Conservation (phyloP, 139 green algal genomes). For the Closterium sp. region DNA sequence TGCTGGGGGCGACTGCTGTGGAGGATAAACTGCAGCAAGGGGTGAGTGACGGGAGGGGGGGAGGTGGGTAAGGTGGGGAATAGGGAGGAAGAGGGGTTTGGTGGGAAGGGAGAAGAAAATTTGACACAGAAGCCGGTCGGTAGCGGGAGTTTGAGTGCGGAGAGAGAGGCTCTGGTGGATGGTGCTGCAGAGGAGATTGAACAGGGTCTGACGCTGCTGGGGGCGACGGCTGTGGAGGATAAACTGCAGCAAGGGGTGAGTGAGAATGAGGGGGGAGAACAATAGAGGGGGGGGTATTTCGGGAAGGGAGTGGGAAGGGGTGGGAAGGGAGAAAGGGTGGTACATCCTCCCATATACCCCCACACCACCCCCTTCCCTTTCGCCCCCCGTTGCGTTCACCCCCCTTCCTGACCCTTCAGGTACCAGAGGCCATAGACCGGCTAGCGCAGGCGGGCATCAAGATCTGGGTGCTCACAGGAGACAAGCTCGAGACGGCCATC, state of each 20-base stretch:
- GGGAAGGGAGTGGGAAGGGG: too few species aligned
- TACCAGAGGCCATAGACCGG: slow-evolving; percentile 83
- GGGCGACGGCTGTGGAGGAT: slow-evolving; percentile 96
- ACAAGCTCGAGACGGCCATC: slow-evolving; percentile 74
- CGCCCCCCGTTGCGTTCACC: not conserved
- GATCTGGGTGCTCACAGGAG: slow-evolving; percentile 69
- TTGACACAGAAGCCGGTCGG: not conserved
- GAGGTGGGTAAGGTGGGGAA: not conserved
- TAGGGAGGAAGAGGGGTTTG: not conserved
- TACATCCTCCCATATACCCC: not conserved
- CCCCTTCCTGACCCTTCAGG: slow-evolving; percentile 36
- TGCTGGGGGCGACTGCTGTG: slow-evolving; percentile 93
- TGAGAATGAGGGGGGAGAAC: too few species aligned
- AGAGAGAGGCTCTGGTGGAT: slow-evolving; percentile 64
- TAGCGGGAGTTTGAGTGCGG: not conserved
- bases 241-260: slow-evolving; percentile 95
- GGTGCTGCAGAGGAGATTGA: slow-evolving; percentile 59
- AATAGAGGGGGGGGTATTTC: too few species aligned
- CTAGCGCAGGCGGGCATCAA: slow-evolving; percentile 65
- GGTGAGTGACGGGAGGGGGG: slow-evolving; percentile 67
- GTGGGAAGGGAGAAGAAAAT: not conserved
- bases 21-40: slow-evolving; percentile 96
- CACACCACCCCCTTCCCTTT: not conserved
- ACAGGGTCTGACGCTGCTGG: slow-evolving; percentile 68
- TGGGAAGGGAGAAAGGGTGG: not conserved